These are phyloP conservation scores for Phaeosphaeriaceae sp. DNA, from an alignment of 2,329 filamentous ascomycete species.

Conservation along the genomic window DNA sequence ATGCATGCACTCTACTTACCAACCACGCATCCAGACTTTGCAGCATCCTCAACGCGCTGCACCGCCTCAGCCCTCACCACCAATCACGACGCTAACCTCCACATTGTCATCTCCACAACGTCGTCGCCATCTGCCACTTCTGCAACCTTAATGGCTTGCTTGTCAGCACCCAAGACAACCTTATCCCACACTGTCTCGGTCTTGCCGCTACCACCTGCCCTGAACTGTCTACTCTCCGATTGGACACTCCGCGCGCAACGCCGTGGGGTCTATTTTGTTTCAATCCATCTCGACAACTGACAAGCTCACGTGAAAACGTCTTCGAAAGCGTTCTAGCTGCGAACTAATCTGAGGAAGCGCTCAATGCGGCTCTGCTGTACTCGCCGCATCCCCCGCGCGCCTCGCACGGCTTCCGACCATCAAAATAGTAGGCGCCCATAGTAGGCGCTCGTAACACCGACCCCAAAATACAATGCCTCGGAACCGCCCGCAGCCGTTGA, in stretches of 20 bases:
- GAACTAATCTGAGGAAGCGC: constrained; percentile 24
- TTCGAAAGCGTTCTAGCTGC: constrained; percentile 1
- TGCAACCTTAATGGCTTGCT: constrained; percentile 19
- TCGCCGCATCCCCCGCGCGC: constrained; percentile 25
- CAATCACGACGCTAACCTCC: constrained; percentile 17
- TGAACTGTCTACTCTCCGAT: constrained; percentile 17
- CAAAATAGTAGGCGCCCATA: constrained; percentile 37
- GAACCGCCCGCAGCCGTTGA: constrained; percentile 19
- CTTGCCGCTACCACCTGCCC: constrained; percentile 30
- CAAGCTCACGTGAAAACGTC: constrained; percentile 2
- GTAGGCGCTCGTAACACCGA: constrained; percentile 36
- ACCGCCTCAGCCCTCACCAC: constrained; percentile 32
- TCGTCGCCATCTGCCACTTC: constrained; percentile 21
- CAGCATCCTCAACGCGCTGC: constrained; percentile 35
- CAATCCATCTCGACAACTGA: constrained; percentile 1
- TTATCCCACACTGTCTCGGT: constrained; percentile 24
- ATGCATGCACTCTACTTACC: constrained; percentile 13
- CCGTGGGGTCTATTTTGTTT: constrained; percentile 13
- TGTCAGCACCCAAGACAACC: constrained; percentile 22
- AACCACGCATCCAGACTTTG: constrained; percentile 21
- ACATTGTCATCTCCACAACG: constrained; percentile 30
- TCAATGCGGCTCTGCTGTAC: constrained; percentile 40
- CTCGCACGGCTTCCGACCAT: constrained; percentile 24
- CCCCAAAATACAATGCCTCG: constrained; percentile 25
- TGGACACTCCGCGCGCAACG: constrained; percentile 17